phyloP scores from a whole-genome alignment of 2,329 filamentous ascomycete species.

The Alternaria brassicae region DNA sequence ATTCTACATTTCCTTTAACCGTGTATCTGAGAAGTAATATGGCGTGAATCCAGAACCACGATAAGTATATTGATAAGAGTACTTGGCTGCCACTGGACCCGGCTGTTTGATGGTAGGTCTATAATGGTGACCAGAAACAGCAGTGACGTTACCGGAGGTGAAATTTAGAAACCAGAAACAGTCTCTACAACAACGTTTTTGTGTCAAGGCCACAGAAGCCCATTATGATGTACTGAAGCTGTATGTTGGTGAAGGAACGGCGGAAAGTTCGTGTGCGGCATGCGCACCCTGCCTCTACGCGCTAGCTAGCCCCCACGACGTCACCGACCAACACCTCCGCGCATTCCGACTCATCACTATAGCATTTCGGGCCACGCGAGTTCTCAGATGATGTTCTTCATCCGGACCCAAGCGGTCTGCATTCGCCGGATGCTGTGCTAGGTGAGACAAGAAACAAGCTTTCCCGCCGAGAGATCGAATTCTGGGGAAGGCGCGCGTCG shows the following conservation, averaged over 20 bases:
- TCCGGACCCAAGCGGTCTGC: neutral
- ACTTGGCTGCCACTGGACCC: neutral
- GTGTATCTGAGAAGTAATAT: neutral
- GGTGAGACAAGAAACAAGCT: slow-evolving; percentile 10
- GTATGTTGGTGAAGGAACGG: neutral
- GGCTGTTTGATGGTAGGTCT: neutral
- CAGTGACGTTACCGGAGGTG: neutral
- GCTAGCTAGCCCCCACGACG: neutral
- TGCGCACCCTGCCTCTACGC: neutral
- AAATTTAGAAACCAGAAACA: neutral
- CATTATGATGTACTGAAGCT: neutral
- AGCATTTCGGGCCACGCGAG: neutral
- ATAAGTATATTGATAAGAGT: neutral
- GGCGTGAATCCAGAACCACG: neutral
- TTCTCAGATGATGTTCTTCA: neutral
- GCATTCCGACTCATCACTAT: neutral
- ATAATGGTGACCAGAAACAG: neutral
- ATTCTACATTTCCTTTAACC: neutral
- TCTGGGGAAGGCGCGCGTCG: slow-evolving; percentile 7
- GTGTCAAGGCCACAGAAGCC: no score
- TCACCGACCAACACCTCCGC: neutral
- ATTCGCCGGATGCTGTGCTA: neutral
- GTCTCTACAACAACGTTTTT: neutral
- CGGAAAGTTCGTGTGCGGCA: neutral
- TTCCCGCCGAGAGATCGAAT: slow-evolving; percentile 6